Evolutionary conservation across 176 grass and related monocot genomes (phyloP), one percentile per base, ranked within the genome.

Genomic region (Melocanna baccifera): DNA sequence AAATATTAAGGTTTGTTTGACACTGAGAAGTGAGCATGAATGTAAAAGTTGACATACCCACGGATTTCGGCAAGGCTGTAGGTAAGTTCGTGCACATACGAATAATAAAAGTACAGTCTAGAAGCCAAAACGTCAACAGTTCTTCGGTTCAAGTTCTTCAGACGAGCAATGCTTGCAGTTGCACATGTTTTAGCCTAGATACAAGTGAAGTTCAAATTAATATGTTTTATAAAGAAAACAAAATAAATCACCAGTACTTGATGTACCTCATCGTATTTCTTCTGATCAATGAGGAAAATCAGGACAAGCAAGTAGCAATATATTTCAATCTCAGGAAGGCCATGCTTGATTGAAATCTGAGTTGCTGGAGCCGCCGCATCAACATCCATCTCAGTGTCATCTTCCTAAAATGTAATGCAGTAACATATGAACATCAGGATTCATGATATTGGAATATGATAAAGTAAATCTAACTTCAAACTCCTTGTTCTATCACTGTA

Each of bases 11-110:
- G 26, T 77, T 51, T 13, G 40, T 39, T 37, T 50, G 50, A 20
- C 19, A 68, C 3, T 39, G 20, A 67, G 46, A 13, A 75, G 26
- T 81, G 25, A 57, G 48, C 12, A 64, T 23, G 23, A 37, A 69
- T 29, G 45, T 18, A 70, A 59, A 81, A 72, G 41, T 43, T 28
- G 4, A 82, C 94, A 42, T 65, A 97, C 94, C 94, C 91, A 72
- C 91, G 94, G 86, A 97, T 97, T 78, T 94, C 92, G 73, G 94
- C 92, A 83, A 97, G 94, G 41, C 85, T 94, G 61, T 94, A 87
- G 25, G 94, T 97, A 72, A 97, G 94, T 67, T 94, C 94, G 77
- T 97, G 87, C 20, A 83, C 84, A 43, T 90, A 86, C 5, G 91
- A 97, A 71, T 94, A 97, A 79, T 97, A 97, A 63, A 87, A 94